Base-by-base conservation (phyloP, 1,284 basidiomycete species). In the Anthracocystis walkeri region DNA sequence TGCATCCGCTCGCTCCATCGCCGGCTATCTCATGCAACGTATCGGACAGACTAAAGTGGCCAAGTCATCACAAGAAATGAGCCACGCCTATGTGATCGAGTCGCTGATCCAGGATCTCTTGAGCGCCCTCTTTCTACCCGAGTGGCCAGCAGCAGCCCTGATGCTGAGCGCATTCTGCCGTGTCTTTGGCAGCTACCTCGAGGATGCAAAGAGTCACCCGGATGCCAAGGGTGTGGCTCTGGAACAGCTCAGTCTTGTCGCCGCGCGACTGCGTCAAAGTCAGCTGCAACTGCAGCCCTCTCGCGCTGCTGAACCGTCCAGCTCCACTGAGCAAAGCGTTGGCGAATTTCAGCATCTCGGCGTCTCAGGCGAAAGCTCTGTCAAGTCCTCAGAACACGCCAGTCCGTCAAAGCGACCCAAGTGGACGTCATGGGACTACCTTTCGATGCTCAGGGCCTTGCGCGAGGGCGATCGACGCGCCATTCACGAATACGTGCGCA, bases 61-160 rank as follows among this genome's bases (percentile, higher is more conserved):
- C 33, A 82, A 81, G 45, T 69, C 68, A 27, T 72, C 79, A 20
- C 56, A 64, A 16, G 82, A 84, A 25, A 59, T 78, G 67, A 78
- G 70, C 51, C 97, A 96, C 84, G 90, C 93, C 60, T 88, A 90
- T 0, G 93, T 97, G 44, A 91, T 99, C 66, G 95, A 97, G 80
- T 92, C 92, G 71, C 88, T 98, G 14, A 90, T 98, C 35, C 90
- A 90, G 5, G 96, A 99, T 82, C 87, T 97, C 18, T 88, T 98
- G n/a, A 89, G 89, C 16, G 94, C 96, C 4, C 87, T 97, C 4
- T 95, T 93, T 82, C 92, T 93, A 89, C 95, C 96, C 0, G 96
- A 99, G 84, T 99, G 95, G 95, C 96, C 97, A 0, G 95, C 93
- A 7, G 93, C 96, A 1, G 89, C 91, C 42, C 85, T 97, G 21